Base-by-base conservation (phyloP, 73 alveolate species). In the Uronychia binucleata region DNA sequence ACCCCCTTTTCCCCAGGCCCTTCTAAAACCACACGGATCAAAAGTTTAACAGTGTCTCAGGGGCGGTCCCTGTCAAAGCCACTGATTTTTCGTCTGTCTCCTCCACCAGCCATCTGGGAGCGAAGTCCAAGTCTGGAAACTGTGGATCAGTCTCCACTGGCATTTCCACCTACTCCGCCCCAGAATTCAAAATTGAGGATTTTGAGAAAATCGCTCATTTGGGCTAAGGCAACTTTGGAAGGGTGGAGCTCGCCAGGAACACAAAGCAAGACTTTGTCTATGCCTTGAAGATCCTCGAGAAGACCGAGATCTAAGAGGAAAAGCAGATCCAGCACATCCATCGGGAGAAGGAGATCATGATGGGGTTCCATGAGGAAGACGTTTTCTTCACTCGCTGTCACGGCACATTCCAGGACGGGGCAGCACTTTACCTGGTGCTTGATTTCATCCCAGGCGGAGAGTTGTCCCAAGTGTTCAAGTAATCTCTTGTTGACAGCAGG, bases 141-240 rank as follows among this genome's bases (percentile, higher is more conserved):
- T n/a, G n/a, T n/a, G n/a, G n/a, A n/a, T n/a, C n/a, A n/a, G n/a
- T n/a, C n/a, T n/a, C n/a, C n/a, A n/a, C n/a, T n/a, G n/a, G n/a
- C n/a, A n/a, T n/a, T n/a, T n/a, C n/a, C n/a, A n/a, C n/a, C n/a
- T n/a, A n/a, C n/a, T n/a, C n/a, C n/a, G n/a, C n/a, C n/a, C n/a
- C n/a, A n/a, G n/a, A n/a, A n/a, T n/a, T n/a, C n/a, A n/a, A n/a
- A 31, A 28, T 84, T 27, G 26, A n/a, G 0, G 91, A 84, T 34
- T 84, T 84, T 46, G 85, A 84, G 58, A 77, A 76, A 0, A 33
- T 76, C 0, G 81, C 76, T 26, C 1, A 29, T 0, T 57, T 84
- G 14, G 91, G 91, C 46, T 11, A 77, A 27, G 91, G 91, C 28
- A 76, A 76, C 86, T 84, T 84, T 75, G 91, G 91, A 32, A 75